phyloP scores from a whole-genome alignment of 148 eudicot species.

The Camellia japonica region DNA sequence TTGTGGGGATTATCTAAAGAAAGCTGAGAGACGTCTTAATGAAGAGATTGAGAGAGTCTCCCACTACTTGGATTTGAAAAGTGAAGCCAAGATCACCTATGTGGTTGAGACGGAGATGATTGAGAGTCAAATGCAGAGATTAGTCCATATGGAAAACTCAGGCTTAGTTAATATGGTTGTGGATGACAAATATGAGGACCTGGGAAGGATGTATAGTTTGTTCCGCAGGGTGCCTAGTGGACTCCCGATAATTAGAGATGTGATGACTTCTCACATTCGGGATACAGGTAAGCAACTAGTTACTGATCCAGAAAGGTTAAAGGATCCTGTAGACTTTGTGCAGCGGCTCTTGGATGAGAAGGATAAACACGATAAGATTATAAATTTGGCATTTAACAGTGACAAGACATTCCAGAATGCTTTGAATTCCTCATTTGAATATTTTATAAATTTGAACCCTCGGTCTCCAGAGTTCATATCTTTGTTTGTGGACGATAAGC shows the following conservation, averaged over 20 bases:
- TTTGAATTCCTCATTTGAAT: constrained; percentile 71
- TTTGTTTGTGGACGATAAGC: constrained; percentile 74
- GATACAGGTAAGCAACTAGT: constrained; percentile 70
- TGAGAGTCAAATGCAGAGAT: constrained; percentile 57
- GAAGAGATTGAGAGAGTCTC: constrained; percentile 77
- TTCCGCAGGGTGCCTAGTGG: constrained; percentile 58
- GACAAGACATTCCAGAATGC: constrained; percentile 72
- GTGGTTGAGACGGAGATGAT: constrained; percentile 73
- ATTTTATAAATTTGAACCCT: constrained; percentile 59
- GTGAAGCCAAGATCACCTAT: constrained; percentile 56
- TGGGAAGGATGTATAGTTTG: constrained; percentile 61
- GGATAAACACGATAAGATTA: constrained; percentile 65
- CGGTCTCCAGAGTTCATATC: constrained; percentile 74
- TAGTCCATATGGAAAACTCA: constrained; percentile 75
- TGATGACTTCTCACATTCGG: constrained; percentile 63
- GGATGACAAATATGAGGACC: constrained; percentile 62
- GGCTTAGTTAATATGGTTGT: constrained; percentile 68
- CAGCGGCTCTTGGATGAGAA: constrained; percentile 70
- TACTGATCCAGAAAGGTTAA: constrained; percentile 67
- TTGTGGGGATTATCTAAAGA: constrained; percentile 67
- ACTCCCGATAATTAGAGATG: constrained; percentile 52
- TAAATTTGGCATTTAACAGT: constrained; percentile 51
- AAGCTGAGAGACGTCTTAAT: constrained; percentile 64
- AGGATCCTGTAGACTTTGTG: constrained; percentile 76
- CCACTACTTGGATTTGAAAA: constrained; percentile 57